Conservation (phyloP, 2,329 filamentous ascomycete genomes). For the Neofusicoccum kwambonambiense region DNA sequence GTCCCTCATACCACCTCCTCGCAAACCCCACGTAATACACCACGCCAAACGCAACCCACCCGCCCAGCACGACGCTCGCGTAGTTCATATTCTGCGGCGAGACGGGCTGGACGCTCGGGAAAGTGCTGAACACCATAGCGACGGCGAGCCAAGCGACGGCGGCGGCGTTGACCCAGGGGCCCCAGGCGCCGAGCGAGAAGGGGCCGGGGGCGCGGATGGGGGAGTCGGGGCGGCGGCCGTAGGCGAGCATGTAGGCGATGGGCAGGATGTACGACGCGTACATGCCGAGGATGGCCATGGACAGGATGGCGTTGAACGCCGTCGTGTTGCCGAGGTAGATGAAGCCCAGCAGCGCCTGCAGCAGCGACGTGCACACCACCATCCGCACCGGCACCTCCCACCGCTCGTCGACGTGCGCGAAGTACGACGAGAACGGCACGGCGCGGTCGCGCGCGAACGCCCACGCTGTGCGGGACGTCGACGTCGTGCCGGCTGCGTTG, state of each 20-base stretch:
- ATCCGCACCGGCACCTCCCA: conserved; percentile 37
- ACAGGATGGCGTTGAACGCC: conserved; percentile 43
- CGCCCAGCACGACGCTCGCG: conserved; percentile 43
- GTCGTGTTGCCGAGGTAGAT: conserved; percentile 46
- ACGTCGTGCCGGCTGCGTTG: conserved; percentile 33
- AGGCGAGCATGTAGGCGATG: conserved; percentile 39
- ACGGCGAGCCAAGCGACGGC: conserved; percentile 46
- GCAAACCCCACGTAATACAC: conserved; percentile 35
- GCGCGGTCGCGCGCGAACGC: conserved; percentile 41
- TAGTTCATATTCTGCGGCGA: conserved; percentile 50
- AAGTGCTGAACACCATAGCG: conserved; percentile 47
- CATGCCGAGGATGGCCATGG: conserved; percentile 45
- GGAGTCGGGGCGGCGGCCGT: conserved; percentile 32
- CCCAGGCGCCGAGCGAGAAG: conserved; percentile 35
- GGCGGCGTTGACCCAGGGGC: conserved; percentile 41
- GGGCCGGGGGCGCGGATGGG: conserved; percentile 17
- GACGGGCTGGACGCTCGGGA: conserved; percentile 43
- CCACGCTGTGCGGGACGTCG: conserved; percentile 41
- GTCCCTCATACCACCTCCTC: conserved; percentile 28
- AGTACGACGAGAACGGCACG: conserved; percentile 37
- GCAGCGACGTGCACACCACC: conserved; percentile 30
- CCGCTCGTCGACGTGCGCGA: conserved; percentile 34
- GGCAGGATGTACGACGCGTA: conserved; percentile 47
- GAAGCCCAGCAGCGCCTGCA: conserved; percentile 31
- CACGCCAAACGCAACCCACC: conserved; percentile 38